phyloP scores from a whole-genome alignment of 2,329 filamentous ascomycete genomes.

The Diaporthe amygdali region DNA sequence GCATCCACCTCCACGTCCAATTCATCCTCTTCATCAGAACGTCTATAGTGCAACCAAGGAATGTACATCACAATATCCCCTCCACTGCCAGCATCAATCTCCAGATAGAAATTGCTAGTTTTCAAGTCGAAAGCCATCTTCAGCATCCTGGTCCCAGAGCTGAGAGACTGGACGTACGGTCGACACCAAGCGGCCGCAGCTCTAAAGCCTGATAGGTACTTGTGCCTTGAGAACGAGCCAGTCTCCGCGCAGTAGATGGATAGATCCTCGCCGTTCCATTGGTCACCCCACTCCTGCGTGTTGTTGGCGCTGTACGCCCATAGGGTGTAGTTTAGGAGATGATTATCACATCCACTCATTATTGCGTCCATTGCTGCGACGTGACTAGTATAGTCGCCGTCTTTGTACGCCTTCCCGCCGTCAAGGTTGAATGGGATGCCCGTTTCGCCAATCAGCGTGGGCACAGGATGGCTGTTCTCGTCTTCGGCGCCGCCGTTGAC shows the following conservation, averaged over 20 bases:
- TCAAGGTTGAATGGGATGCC: constrained; percentile 32
- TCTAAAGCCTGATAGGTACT: constrained; percentile 23
- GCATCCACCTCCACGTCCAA: background rate
- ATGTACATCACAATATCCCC: background rate
- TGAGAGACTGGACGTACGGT: constrained; percentile 26
- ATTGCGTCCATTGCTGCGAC: constrained; percentile 31
- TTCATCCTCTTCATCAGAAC: background rate
- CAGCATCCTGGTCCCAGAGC: background rate
- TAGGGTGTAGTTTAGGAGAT: constrained; percentile 29
- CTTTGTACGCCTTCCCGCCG: constrained; percentile 27
- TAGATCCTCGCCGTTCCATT: constrained; percentile 34
- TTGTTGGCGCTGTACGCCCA: constrained; percentile 31
- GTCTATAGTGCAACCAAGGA: constrained; percentile 15
- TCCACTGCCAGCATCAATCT: background rate
- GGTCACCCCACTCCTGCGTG: constrained; percentile 32
- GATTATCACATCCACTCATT: constrained; percentile 29
- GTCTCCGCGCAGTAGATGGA: constrained; percentile 31
- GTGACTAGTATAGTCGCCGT: constrained; percentile 31
- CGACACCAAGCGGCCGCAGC: constrained; percentile 30
- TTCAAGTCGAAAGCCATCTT: constrained; percentile 9
- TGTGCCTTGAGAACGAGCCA: constrained; percentile 28
- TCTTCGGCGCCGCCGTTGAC: background rate
- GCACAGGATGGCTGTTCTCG: constrained; percentile 1
- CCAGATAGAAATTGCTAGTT: background rate
- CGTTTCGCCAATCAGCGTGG: constrained; percentile 30